Percentiles rank a stretch among this genome's conserved stretches.
These are phyloP conservation scores for Alternaria gansuensis DNA, from an alignment of 2,329 filamentous ascomycete species.

Conservation along the genomic window DNA sequence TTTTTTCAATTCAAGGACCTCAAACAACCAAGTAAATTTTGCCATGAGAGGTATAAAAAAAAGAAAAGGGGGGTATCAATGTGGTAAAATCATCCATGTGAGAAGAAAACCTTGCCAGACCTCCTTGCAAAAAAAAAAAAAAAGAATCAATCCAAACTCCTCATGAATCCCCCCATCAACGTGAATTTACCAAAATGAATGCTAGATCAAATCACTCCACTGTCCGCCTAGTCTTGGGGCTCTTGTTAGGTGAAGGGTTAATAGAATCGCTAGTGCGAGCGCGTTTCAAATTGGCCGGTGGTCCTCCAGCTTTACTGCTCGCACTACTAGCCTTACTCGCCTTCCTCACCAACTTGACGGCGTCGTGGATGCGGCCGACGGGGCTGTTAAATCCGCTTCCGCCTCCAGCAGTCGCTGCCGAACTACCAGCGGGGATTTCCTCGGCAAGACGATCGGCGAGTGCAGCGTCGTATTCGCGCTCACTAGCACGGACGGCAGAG, in stretches of 20 bases:
- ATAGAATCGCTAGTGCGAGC: constrained; percentile 26
- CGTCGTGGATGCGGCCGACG: constrained; percentile 1
- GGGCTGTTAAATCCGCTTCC: constrained; percentile 60
- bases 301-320: constrained; percentile 25
- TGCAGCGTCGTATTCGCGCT: constrained; percentile 59
- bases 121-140: neutral
- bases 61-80: constrained; percentile 13
- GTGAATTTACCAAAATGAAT: neutral
- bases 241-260: constrained; percentile 7
- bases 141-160: neutral
- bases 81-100: constrained; percentile 4
- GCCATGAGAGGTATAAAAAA: neutral
- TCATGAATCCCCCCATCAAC: neutral
- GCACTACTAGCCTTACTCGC: neutral
- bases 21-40: too few relatives aligned
- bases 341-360: neutral
- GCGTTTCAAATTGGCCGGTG: constrained; percentile 27
- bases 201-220: neutral
- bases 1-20: too few relatives aligned
- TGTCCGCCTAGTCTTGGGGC: constrained; percentile 7
- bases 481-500: constrained; percentile 51
- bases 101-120: neutral
- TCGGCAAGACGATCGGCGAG: constrained; percentile 59
- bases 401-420: constrained; percentile 60
- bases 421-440: constrained; percentile 60